A percentile compares a stretch with the other conserved stretches of the same genome.
Evolutionary conservation across 164 flowering plant genomes (phyloP).

Genomic region (Magnolia kwangsiensis): DNA sequence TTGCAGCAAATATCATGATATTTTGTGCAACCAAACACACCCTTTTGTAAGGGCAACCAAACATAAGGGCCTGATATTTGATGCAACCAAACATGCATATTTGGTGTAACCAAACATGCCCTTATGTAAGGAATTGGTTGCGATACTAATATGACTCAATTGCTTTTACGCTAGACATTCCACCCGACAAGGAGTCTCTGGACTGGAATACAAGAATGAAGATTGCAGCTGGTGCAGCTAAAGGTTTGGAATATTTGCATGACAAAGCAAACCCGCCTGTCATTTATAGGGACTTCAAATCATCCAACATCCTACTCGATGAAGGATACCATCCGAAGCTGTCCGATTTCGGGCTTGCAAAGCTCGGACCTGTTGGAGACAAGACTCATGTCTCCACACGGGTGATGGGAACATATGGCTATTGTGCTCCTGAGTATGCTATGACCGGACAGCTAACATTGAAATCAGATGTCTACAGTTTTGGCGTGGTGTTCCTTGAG

Average conservation of each 20-base stretch:
- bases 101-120: no score
- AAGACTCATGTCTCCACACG: conserved; percentile 96
- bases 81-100: no score
- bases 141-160: background rate
- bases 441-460: conserved; percentile 95
- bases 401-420: conserved; percentile 98
- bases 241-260: conserved; percentile 90
- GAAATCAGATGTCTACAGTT: conserved; percentile 93
- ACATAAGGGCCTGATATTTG: no score
- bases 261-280: conserved; percentile 96
- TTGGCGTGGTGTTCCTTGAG: conserved; percentile 93
- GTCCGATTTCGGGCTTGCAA: conserved; percentile 96
- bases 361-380: conserved; percentile 94
- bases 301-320: conserved; percentile 90
- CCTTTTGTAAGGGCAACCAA: no score
- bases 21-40: no score
- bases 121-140: background rate
- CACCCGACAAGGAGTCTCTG: conserved; percentile 68
- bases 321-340: conserved; percentile 82
- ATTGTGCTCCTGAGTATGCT: conserved; percentile 97
- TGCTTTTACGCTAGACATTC: conserved; percentile 50
- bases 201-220: conserved; percentile 97
- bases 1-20: no score
- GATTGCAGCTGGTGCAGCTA: conserved; percentile 97
- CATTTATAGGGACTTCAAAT: conserved; percentile 84